These are phyloP conservation scores for Aspergillus pseudoterreus DNA, from an alignment of 2,329 filamentous ascomycete species.

Conservation along the genomic window DNA sequence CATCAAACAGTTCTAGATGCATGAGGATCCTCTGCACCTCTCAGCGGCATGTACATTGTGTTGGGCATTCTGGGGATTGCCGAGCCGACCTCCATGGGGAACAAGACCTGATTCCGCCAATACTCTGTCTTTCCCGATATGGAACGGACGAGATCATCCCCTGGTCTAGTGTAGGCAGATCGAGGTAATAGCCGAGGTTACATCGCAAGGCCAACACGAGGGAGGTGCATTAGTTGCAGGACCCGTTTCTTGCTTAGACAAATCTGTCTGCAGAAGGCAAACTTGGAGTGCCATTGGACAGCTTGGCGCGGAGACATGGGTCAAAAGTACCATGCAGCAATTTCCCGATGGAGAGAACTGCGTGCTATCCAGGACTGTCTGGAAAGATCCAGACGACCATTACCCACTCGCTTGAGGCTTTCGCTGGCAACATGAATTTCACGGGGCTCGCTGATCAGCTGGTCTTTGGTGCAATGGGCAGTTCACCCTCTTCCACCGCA, in stretches of 20 bases:
- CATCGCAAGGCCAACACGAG: not conserved
- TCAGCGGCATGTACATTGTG: not conserved
- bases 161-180: not conserved
- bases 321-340: not conserved
- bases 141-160: not conserved
- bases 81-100: not conserved
- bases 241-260: not conserved
- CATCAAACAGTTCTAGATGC: not conserved
- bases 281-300: not conserved
- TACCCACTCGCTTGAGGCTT: slow-evolving; percentile 38
- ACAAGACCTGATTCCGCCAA: not conserved
- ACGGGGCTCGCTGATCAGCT: slow-evolving; percentile 32
- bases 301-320: not conserved
- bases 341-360: not conserved
- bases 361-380: not conserved
- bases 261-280: not conserved
- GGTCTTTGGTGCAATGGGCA: slow-evolving; percentile 33
- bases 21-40: not conserved
- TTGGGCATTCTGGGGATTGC: too few relatives aligned
- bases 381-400: slow-evolving; percentile 20
- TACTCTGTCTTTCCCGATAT: not conserved
- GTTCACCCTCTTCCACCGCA: slow-evolving; percentile 40
- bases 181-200: not conserved
- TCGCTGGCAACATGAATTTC: slow-evolving; percentile 37
- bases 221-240: not conserved